Evolutionary conservation across 1,139 yeast species (phyloP), one percentile per base, ranked within the genome.

Genomic region (Suhomyces chickasaworum): DNA sequence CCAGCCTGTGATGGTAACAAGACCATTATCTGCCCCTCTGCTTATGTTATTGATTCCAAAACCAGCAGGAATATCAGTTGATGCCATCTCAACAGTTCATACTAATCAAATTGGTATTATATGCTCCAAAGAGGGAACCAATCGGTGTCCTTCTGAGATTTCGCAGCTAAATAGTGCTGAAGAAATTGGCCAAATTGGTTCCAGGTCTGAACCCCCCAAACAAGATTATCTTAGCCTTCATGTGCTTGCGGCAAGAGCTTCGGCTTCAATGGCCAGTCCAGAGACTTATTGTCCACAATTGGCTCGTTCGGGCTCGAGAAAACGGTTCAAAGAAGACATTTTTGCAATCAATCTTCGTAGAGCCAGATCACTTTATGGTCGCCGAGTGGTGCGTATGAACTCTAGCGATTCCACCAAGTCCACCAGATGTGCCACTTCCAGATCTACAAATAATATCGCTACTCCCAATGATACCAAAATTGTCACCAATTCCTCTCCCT

Each of bases 181-280:
- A 15, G 13, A 12, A 38, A n/a, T n/a, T n/a, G n/a, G 10, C 32
- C 30, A n/a, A 16, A 27, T 7, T 25, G 9, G 20, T 27, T 10
- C 35, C 45, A 25, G 59, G n/a, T n/a, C n/a, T n/a, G n/a, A 37
- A 7, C 35, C 60, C 1, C 76, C 80, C 78, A 70, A 66, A 46
- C 61, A 68, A 1, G 72, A 77, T 0, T 59, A 73, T 50, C 78
- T 75, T 56, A 80, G 74, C 34, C 66, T 73, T 1, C 77, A 83
- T 0, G 62, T 78, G 45, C 70, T 74, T 23, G 84, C 84, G 0
- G 84, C 83, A 2, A 54, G 77, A 42, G 59, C 75, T 6, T 78
- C 83, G 1, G 75, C 77, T 8, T 83, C 83, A 0, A 60, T 35
- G 43, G 63, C 4, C 42, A 59, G 4, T 63, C 68, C 6, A 2